These are phyloP conservation scores for Mucor irregularis DNA, from an alignment of 371 early-diverging fungal genomes.

Conservation along the genomic window DNA sequence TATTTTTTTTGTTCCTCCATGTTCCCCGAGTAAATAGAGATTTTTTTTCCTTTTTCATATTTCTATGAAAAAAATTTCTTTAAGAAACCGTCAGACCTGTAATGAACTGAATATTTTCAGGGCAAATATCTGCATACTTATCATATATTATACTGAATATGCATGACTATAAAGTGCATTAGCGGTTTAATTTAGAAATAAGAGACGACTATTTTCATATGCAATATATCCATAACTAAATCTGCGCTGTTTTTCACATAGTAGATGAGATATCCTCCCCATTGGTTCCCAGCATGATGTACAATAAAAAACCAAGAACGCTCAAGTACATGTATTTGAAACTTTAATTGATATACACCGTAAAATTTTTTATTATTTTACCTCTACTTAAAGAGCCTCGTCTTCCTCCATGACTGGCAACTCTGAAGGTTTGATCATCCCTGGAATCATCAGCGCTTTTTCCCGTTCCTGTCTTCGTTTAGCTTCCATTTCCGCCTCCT, in stretches of 20 bases:
- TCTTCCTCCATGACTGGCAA: slow-evolving; percentile 72
- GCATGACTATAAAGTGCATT: too few species aligned
- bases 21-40: background rate
- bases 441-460: slow-evolving; percentile 87
- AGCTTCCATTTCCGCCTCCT: slow-evolving; percentile 80
- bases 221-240: background rate
- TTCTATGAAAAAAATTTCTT: background rate
- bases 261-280: background rate
- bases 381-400: slow-evolving; percentile 34
- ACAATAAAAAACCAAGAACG: background rate
- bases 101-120: too few species aligned
- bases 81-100: too few species aligned
- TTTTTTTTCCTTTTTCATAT: background rate
- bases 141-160: too few species aligned
- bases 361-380: background rate
- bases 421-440: slow-evolving; percentile 95
- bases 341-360: background rate
- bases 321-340: too few species aligned
- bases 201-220: background rate
- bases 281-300: background rate
- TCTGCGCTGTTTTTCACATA: background rate
- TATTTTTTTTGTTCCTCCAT: background rate
- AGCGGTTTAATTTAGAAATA: background rate
- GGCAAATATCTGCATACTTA: too few species aligned
- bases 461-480: slow-evolving; percentile 81